Evolutionary conservation across 495 filamentous ascomycete species (phyloP).

Genomic region (Neurospora sp.): DNA sequence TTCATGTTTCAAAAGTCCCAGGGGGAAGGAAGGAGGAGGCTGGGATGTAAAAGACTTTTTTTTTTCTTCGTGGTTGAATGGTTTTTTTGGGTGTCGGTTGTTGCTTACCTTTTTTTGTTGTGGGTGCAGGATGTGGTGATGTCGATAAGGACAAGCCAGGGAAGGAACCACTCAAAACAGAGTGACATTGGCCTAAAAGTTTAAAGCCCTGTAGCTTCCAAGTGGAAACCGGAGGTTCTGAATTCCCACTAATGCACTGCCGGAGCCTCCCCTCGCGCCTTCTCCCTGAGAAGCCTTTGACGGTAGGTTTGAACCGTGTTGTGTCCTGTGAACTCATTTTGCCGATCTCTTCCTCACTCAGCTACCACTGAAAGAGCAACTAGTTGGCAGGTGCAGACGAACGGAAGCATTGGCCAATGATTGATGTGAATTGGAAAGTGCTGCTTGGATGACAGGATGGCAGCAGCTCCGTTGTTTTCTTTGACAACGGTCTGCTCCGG

Average conservation of each 20-base stretch:
- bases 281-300: not conserved
- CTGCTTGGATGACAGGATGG: not conserved
- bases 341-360: not conserved
- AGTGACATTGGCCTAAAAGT: not conserved
- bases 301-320: not conserved
- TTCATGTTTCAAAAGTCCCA: too few species aligned
- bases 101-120: not conserved
- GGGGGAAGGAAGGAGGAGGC: not conserved
- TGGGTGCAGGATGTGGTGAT: not conserved
- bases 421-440: not conserved
- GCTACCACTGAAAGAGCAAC: not conserved
- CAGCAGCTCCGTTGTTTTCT: not conserved
- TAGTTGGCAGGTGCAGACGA: not conserved
- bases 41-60: not conserved
- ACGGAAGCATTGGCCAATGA: not conserved
- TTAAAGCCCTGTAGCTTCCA: not conserved
- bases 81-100: not conserved
- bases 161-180: not conserved
- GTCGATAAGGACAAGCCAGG: not conserved
- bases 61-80: not conserved
- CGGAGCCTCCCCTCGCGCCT: not conserved
- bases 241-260: not conserved
- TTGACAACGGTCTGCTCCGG: not conserved
- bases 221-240: not conserved
- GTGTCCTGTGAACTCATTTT: not conserved